Evolutionary conservation across 495 filamentous ascomycete genomes (phyloP), one percentile per base, ranked within the genome.

Genomic region (Xylaria cubensis): DNA sequence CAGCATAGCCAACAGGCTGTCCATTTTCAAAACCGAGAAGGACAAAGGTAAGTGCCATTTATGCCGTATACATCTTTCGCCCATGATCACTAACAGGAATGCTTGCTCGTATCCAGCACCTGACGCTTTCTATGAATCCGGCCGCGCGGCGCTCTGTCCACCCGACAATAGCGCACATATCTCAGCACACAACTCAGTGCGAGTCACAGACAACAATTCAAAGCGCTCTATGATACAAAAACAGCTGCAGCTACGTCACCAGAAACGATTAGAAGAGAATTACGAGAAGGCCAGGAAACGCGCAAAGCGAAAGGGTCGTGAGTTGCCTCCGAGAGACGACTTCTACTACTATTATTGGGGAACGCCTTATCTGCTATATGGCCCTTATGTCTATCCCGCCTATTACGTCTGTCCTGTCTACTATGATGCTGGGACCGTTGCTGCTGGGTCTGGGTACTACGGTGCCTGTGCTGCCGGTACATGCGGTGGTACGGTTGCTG

Each of bases 81-180:
- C 80, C 72, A 74, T 75, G 50, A 75, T 71, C 17, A 76, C 75
- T 76, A 82, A 73, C 73, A 56, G 17, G 39, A 55, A 64, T 80
- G 48, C 76, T 75, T 59, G 32, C 75, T 19, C 77, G 74, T 59
- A 29, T 53, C 5, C 61, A 85, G 87, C 89, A 39, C 79, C 86
- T 61, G 83, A 88, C 61, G 80, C 85, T 72, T 87, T 90, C 75
- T 83, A 88, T 73, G 74, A 78, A 12, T 86, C 88, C 12, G 86
- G 89, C 71, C 84, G 82, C 1, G 85, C 90, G 24, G 75, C 88
- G 56, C 76, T 85, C 59, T 86, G 84, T 72, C 86, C 89, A 4
- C 86, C 86, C 2, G 74, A 86, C 70, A 88, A 86, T 64, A 89
- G 88, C 73, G 88, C 90, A 1, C 93, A 95, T 79, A 92, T 95